Evolutionary conservation across 2,329 filamentous ascomycete species (phyloP), one percentile per base, ranked within the genome.

Genomic region (Furcasterigmium sp.): DNA sequence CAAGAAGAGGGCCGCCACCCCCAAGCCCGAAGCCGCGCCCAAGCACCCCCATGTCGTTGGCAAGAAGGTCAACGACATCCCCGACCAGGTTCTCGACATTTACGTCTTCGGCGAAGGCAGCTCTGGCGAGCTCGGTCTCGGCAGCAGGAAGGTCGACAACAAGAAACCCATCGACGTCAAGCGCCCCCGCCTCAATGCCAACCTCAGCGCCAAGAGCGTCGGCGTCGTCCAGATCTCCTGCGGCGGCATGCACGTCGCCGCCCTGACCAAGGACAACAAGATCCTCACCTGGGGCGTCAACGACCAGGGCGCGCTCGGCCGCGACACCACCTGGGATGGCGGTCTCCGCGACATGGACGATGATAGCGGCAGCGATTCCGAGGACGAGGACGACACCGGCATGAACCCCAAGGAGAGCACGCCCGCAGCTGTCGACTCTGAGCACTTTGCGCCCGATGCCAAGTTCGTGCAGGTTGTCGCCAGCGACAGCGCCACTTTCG

Each of bases 281-380:
- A 85, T 94, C 53, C 68, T 89, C 42, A 90, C 86, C 21, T 94
- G 88, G 88, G 88, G 88, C 42, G 87, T 93, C 53, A 93, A 93
- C 59, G 88, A 94, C 57, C 82, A 90, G 57, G 85, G 85, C 49
- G 86, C 88, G 8, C 75, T 94, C 29, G 88, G 88, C 34, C 76
- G 88, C 57, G 78, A 87, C 57, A 91, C 26, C 77, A 68, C 67
- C 11, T 84, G 82, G 74, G 78, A 84, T 3, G 84, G 84, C 39
- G 80, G 80, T 15, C 62, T 77, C 23, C 72, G 77, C 44, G 77
- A 82, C 42, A 67, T 72, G 46, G 77, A 78, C 29, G 73, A 73
- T 25, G 73, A 56, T 1, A 61, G 65, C 5, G 47, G 46, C 26
- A 44, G 46, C 9, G 42, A 44, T 7, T 52, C 49, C 2, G 54